A percentile compares a stretch with the other conserved stretches of the same genome.
Conservation (phyloP, 495 filamentous ascomycete species). For the Tuber umbilicatum region DNA sequence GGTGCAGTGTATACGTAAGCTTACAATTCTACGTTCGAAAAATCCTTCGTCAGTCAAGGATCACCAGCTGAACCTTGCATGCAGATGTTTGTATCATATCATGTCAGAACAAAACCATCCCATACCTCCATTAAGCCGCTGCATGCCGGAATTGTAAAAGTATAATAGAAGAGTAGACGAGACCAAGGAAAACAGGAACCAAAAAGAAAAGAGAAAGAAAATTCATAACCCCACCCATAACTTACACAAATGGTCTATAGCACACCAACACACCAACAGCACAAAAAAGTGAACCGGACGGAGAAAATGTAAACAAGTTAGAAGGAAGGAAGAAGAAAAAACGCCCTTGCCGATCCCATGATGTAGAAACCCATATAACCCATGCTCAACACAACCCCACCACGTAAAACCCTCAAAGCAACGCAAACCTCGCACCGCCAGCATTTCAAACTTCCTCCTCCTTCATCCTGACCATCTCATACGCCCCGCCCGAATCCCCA, state of each 20-base stretch:
- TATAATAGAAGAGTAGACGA: not conserved
- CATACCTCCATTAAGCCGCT: not conserved
- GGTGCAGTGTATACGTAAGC: not conserved
- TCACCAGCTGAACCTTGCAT: not conserved
- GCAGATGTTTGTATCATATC: too few species aligned
- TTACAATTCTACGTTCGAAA: not conserved
- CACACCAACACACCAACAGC: not conserved
- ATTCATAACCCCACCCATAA: not conserved
- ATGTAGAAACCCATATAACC: not conserved
- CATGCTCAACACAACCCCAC: not conserved
- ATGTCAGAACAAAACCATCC: not conserved
- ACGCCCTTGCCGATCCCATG: not conserved
- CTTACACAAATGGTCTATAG: not conserved
- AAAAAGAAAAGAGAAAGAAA: not conserved
- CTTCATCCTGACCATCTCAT: constrained; percentile 73
- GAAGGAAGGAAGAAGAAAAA: not conserved
- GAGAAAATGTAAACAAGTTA: not conserved
- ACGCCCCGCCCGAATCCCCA: constrained; percentile 60
- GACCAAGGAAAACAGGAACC: not conserved
- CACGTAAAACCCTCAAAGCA: not conserved
- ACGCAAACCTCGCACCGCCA: not conserved
- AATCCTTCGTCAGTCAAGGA: not conserved
- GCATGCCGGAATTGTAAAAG: not conserved
- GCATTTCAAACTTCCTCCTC: constrained; percentile 42
- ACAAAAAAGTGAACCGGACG: not conserved